These are phyloP conservation scores for Euphrasia arctica DNA, from an alignment of 305 asterid genomes.

Conservation along the genomic window DNA sequence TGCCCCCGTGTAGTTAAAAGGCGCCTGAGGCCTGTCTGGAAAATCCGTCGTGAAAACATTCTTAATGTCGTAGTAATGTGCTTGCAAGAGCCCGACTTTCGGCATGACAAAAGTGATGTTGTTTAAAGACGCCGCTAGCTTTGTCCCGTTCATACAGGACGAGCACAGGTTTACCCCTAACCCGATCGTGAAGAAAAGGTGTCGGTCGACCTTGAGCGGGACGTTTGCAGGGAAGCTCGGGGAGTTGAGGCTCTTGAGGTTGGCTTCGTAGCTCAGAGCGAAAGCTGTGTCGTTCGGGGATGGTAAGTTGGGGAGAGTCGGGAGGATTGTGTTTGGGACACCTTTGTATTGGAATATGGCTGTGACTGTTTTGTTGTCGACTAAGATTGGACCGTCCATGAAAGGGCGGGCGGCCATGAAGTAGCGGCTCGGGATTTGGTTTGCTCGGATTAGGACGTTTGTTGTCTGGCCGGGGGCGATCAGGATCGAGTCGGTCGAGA, in stretches of 20 bases:
- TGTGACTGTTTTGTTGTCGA: constrained; percentile 39
- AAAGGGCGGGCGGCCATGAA: constrained; percentile 47
- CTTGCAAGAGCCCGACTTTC: constrained; percentile 48
- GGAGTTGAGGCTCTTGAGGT: constrained; percentile 33
- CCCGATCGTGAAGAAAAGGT: constrained; percentile 42
- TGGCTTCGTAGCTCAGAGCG: constrained; percentile 21
- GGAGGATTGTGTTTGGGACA: constrained; percentile 28
- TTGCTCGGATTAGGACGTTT: constrained; percentile 36
- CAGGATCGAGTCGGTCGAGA: constrained; percentile 36
- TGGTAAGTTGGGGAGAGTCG: constrained; percentile 31
- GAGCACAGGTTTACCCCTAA: constrained; percentile 60
- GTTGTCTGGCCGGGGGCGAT: constrained; percentile 56
- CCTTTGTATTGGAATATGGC: constrained; percentile 38
- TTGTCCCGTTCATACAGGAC: constrained; percentile 52
- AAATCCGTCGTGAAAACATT: constrained; percentile 48
- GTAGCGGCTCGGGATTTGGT: constrained; percentile 32
- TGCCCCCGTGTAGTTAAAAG: constrained; percentile 68
- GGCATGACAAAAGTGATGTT: constrained; percentile 73
- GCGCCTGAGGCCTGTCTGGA: constrained; percentile 55
- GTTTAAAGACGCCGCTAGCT: constrained; percentile 58
- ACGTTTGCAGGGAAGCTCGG: constrained; percentile 32
- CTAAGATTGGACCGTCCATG: constrained; percentile 28
- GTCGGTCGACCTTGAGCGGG: constrained; percentile 27
- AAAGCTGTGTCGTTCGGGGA: constrained; percentile 28
- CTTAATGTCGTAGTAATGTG: constrained; percentile 46